These are phyloP conservation scores for Agaricus subrufescens DNA, from an alignment of 768 basidiomycete genomes.

Conservation along the genomic window DNA sequence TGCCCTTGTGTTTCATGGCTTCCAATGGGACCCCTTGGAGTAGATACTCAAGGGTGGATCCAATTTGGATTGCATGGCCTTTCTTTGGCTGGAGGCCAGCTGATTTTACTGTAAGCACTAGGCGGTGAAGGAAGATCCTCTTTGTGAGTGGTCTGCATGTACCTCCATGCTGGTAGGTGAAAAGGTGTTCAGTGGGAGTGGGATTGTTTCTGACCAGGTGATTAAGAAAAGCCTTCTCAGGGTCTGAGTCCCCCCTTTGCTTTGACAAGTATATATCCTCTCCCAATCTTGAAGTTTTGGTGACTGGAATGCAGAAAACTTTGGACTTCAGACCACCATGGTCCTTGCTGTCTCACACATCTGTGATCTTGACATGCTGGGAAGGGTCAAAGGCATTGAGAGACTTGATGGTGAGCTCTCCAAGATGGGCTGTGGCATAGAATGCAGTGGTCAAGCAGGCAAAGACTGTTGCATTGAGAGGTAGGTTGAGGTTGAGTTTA, in stretches of 20 bases:
- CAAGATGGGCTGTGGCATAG: constrained; percentile 24
- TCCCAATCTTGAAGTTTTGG: constrained; percentile 15
- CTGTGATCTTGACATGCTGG: constrained; percentile 21
- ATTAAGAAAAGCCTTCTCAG: constrained; percentile 12
- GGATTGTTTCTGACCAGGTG: constrained; percentile 24
- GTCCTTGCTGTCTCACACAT: constrained; percentile 18
- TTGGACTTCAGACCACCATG: constrained; percentile 19
- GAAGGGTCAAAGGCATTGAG: constrained; percentile 24
- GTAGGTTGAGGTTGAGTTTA: constrained; percentile 20
- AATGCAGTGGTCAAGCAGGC: constrained; percentile 36
- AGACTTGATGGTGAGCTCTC: constrained; percentile 33
- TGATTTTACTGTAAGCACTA: constrained; percentile 12
- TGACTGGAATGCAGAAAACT: constrained; percentile 23
- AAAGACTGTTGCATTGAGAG: constrained; percentile 28
- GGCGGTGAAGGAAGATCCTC: constrained; percentile 15
- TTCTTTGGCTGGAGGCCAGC: constrained; percentile 7
- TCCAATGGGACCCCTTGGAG: constrained; percentile 31
- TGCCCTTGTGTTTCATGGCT: constrained; percentile 28
- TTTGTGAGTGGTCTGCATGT: constrained; percentile 20
- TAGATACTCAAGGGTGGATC: constrained; percentile 30
- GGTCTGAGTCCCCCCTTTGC: constrained; percentile 18
- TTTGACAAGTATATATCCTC: constrained; percentile 7
- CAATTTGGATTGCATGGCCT: constrained; percentile 26
- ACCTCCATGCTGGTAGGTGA: background rate
- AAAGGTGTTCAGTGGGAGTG: constrained; percentile 9